A percentile compares a stretch with the other conserved stretches of the same genome.
Evolutionary conservation across 2,329 filamentous ascomycete species (phyloP).

Genomic region (Emydomyces testavorans): DNA sequence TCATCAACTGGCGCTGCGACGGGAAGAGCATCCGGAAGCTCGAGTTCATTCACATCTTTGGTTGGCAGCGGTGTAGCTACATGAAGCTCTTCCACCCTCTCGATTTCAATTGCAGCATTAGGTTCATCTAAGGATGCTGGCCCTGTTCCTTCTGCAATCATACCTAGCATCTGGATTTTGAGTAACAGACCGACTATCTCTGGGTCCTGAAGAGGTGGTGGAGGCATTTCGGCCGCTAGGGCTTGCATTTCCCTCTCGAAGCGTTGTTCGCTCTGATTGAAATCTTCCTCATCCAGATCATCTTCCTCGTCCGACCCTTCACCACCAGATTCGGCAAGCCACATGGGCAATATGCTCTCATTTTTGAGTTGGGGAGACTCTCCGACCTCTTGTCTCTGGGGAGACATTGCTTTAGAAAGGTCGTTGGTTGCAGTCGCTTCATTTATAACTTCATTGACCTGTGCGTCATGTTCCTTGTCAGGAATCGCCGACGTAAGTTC

Average conservation of each 20-base stretch:
- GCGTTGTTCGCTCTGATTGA: slow-evolving; percentile 35
- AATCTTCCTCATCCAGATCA: slow-evolving; percentile 39
- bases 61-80: slow-evolving; percentile 19
- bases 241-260: slow-evolving; percentile 37
- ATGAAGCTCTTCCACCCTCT: slow-evolving; percentile 13
- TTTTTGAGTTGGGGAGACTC: background rate
- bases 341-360: slow-evolving; percentile 15
- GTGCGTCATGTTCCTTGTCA: background rate
- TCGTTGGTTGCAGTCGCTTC: background rate
- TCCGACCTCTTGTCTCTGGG: background rate
- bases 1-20: slow-evolving; percentile 13
- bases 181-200: slow-evolving; percentile 32
- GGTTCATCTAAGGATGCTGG: slow-evolving; percentile 23
- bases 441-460: background rate
- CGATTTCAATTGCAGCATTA: slow-evolving; percentile 17
- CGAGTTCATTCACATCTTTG: slow-evolving; percentile 20
- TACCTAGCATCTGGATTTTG: slow-evolving; percentile 36
- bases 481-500: background rate
- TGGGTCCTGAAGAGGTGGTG: slow-evolving; percentile 33
- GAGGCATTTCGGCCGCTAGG: slow-evolving; percentile 35
- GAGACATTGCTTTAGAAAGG: background rate
- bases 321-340: slow-evolving; percentile 30
- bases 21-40: slow-evolving; percentile 10
- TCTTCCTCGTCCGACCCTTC: slow-evolving; percentile 37
- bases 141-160: slow-evolving; percentile 29